Evolutionary conservation across 352 stramenopile genomes (phyloP), one percentile per base, ranked within the genome.

Genomic region (Globisporangium camurandrum): DNA sequence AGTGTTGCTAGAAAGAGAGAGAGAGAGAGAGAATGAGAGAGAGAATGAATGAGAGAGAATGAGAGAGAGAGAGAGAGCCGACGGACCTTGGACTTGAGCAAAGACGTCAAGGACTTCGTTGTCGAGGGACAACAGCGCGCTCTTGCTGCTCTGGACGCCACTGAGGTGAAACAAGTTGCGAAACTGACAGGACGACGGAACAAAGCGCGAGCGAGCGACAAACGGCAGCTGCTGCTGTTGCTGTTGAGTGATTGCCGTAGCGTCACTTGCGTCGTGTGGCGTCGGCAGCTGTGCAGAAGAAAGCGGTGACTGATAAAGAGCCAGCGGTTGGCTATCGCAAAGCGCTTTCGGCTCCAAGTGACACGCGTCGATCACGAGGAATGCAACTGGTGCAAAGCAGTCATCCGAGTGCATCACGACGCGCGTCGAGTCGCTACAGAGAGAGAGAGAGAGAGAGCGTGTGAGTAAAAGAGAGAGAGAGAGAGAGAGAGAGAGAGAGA

Each of bases 391-490:
- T 0, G 90, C 79, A 59, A 97, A 91, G 49, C 86, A 86, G 62
- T 97, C 88, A 59, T 97, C 80, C 9, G 85, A 94, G 53, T 97
- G 88, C 23, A 95, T 70, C 37, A 97, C 72, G n/a, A 96, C 81
- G 30, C 95, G 86, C n/a, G 84, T 89, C 20, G 94, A 69, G 58
- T 98, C 91, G 27, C 78, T 93, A 37, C n/a, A n/a, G n/a, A n/a
- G n/a, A n/a, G n/a, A n/a, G n/a, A n/a, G n/a, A 30, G 38, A 56
- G 37, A 10, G 43, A 59, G 3, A 22, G 0, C 11, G 12, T 5
- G 11, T n/a, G 4, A 34, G 17, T 40, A 2, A 48, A n/a, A 20
- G 26, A 19, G 27, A 39, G 9, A 1, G 17, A 20, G 8, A n/a
- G 16, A 10, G 24, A 19, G 2, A 11, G 11, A 20, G 47, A 45